Base-by-base conservation (phyloP, 371 early-diverging fungal genomes). In the Rhizopus stolonifer region DNA sequence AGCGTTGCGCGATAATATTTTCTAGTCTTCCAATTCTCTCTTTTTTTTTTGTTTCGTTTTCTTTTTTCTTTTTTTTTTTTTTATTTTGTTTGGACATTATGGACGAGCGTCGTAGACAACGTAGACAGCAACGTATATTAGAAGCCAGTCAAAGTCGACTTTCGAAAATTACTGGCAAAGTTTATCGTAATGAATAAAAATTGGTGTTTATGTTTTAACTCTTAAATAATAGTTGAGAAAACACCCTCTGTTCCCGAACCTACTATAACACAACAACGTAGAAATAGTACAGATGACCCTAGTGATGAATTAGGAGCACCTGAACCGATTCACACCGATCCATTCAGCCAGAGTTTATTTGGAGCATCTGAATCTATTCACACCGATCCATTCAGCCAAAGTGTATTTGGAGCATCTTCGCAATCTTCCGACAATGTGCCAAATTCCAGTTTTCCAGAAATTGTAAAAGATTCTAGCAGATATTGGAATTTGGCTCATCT, bases 401-500 rank as follows among this genome's bases (percentile, higher is more conserved):
- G 18, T 33, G 48, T 32, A 10, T 46, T 15, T 29, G 31, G 31
- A 10, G 31, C 4, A 29, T 7, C 31, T 7, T 10, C 31, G 4
- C 7, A 10, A 29, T 29, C 10, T 29, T 29, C 10, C 4, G 10
- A 29, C 4, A 10, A 29, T 10, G 10, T 29, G 31, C 31, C 31
- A 4, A 29, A 29, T 4, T 7, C 14, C 39, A 10, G 10, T 29
- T 7, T 10, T 29, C 7, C 36, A 36, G 36, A 1, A 39, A 21
- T 4, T 4, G 15, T 43, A 11, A 36, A 47, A 15, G 5, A 31
- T 8, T 49, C 49, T 8, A 19, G 14, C 4, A 55, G 32, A 33
- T 83, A 77, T 64, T 83, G 83, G 83, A 78, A 74, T 15, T 46
- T 81, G 52, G 31, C 78, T 22, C 83, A 81, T 50, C 69, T 83